phyloP scores from a whole-genome alignment of 2,329 filamentous ascomycete genomes.

The Polychaeton citri region DNA sequence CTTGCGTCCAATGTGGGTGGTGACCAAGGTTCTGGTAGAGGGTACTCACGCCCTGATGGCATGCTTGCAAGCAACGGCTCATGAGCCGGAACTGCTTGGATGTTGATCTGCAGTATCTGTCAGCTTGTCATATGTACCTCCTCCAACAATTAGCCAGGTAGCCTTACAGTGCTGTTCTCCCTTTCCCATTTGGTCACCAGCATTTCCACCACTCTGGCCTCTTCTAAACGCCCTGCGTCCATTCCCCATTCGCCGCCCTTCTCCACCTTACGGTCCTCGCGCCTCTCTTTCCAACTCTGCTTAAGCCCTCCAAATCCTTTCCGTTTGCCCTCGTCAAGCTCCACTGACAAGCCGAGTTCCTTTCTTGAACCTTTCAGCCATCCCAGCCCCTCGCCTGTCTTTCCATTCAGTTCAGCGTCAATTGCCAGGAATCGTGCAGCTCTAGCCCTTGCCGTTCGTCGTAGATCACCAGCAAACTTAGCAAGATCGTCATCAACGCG shows the following conservation, averaged over 20 bases:
- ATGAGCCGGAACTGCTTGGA: constrained; percentile 60
- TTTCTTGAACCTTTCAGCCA: constrained; percentile 70
- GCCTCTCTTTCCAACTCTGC: constrained; percentile 61
- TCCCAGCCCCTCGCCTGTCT: constrained; percentile 72
- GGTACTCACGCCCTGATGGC: constrained; percentile 80
- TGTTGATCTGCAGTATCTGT: constrained; percentile 51
- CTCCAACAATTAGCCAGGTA: background rate
- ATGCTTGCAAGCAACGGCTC: constrained; percentile 63
- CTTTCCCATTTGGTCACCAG: constrained; percentile 80
- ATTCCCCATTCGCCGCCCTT: constrained; percentile 60
- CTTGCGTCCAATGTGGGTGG: constrained; percentile 52
- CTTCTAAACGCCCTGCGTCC: constrained; percentile 75
- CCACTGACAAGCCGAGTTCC: constrained; percentile 52
- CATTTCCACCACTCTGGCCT: constrained; percentile 74
- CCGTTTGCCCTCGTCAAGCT: constrained; percentile 31
- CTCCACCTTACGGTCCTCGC: constrained; percentile 68
- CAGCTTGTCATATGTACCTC: too few relatives aligned
- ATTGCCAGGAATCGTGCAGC: constrained; percentile 85
- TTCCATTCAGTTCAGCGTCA: constrained; percentile 69
- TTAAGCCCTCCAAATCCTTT: constrained; percentile 52
- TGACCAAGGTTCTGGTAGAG: constrained; percentile 54
- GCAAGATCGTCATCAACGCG: constrained; percentile 53
- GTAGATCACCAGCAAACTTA: constrained; percentile 63
- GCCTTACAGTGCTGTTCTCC: constrained; percentile 61
- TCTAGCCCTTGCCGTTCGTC: constrained; percentile 63